These are phyloP conservation scores for Sporothrix schenckii DNA, from an alignment of 2,329 filamentous ascomycete genomes.

Conservation along the genomic window DNA sequence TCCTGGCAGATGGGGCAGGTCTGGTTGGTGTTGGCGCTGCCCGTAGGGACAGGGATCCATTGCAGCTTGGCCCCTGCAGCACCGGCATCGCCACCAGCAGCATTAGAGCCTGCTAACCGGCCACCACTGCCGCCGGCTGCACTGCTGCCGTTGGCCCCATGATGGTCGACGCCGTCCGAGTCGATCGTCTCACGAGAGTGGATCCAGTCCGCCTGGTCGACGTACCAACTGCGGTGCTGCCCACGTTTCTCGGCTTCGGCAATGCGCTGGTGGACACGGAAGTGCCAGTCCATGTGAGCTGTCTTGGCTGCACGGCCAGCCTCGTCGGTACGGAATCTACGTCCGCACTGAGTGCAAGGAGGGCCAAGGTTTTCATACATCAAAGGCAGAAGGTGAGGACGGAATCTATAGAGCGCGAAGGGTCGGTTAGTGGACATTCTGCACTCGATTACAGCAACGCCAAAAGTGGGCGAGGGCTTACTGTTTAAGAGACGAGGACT, in stretches of 20 bases:
- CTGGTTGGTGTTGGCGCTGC: conserved; percentile 71
- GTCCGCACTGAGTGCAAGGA: conserved; percentile 87
- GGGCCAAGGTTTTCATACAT: conserved; percentile 82
- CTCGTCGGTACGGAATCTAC: conserved; percentile 76
- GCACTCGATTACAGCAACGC: no score
- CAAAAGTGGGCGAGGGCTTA: conserved; percentile 47
- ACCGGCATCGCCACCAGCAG: conserved; percentile 38
- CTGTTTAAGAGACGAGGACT: conserved; percentile 72
- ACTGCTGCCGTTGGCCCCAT: conserved; percentile 37
- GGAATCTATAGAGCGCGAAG: conserved; percentile 56
- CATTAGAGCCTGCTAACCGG: not conserved
- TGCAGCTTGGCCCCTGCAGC: conserved; percentile 55
- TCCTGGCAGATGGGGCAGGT: conserved; percentile 95
- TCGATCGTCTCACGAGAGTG: conserved; percentile 80
- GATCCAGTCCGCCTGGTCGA: conserved; percentile 92
- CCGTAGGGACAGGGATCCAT: conserved; percentile 83
- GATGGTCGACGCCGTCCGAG: conserved; percentile 52
- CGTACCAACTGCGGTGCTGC: conserved; percentile 92
- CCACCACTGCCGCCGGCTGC: conserved; percentile 30
- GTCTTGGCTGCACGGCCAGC: conserved; percentile 84
- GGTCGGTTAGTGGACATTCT: not conserved
- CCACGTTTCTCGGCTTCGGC: conserved; percentile 82
- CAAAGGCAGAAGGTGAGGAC: conserved; percentile 61
- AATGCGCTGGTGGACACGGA: conserved; percentile 87
- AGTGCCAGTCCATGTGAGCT: conserved; percentile 97